Evolutionary conservation across 306 rosid genomes (phyloP).

Genomic region (Ceratonia siliqua): DNA sequence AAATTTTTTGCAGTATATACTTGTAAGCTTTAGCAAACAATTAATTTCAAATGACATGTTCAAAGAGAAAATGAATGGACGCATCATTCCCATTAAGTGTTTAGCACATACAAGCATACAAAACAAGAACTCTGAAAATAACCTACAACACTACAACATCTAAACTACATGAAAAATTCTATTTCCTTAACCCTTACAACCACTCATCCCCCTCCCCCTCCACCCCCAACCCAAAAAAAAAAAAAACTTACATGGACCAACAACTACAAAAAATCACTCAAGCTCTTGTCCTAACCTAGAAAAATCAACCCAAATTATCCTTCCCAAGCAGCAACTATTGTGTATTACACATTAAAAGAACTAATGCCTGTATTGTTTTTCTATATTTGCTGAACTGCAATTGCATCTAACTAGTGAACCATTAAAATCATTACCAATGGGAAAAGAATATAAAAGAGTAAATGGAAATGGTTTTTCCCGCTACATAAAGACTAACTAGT

Average conservation of each 20-base stretch:
- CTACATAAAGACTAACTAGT: too few species aligned
- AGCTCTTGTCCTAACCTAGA: slow-evolving; percentile 35
- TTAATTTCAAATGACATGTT: not conserved
- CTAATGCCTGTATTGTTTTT: slow-evolving; percentile 35
- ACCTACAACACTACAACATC: slow-evolving; percentile 26
- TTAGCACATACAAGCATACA: slow-evolving; percentile 1
- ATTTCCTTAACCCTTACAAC: not conserved
- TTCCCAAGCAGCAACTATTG: slow-evolving; percentile 38
- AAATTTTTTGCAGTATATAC: not conserved
- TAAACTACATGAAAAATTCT: slow-evolving; percentile 30
- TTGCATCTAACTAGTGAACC: slow-evolving; percentile 33
- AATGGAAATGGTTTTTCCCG: too few species aligned
- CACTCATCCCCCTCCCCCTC: not conserved
- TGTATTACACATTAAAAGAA: slow-evolving; percentile 30
- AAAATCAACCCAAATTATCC: slow-evolving; percentile 36
- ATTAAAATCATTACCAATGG: slow-evolving; percentile 24
- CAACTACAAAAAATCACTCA: slow-evolving; percentile 22
- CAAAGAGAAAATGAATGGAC: not conserved
- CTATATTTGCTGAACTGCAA: slow-evolving; percentile 39
- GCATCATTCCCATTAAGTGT: slow-evolving; percentile 16
- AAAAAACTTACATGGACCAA: not conserved
- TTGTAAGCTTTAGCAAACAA: not conserved
- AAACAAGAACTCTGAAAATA: not conserved
- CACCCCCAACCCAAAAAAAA: not conserved
- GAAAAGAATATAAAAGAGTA: slow-evolving; percentile 39